Conservation (phyloP, 352 stramenopile species). For the Globisporangium solare region DNA sequence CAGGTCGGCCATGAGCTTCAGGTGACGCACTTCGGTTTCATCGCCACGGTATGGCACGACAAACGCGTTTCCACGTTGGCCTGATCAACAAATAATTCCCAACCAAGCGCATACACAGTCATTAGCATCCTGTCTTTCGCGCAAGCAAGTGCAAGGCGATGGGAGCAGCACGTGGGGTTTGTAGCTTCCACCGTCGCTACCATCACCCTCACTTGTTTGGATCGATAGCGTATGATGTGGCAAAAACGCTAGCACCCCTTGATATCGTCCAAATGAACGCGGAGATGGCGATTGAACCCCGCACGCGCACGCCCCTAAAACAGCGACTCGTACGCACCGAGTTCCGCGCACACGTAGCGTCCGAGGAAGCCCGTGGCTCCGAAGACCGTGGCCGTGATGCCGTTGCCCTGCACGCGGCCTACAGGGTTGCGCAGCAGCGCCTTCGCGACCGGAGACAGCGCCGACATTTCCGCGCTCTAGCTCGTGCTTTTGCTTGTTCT, state of each 20-base stretch:
- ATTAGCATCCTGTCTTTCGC: background rate
- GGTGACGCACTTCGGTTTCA: slow-evolving; percentile 91
- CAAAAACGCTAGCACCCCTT: too few relatives aligned
- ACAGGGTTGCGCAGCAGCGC: slow-evolving; percentile 72
- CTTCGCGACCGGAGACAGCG: slow-evolving; percentile 72
- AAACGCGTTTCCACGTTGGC: slow-evolving; percentile 70
- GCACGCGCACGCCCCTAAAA: background rate
- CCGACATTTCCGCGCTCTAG: slow-evolving; percentile 49
- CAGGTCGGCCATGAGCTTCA: slow-evolving; percentile 93
- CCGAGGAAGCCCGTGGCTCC: slow-evolving; percentile 93
- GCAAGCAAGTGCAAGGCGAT: background rate
- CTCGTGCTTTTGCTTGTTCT: slow-evolving; percentile 6
- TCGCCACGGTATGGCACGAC: slow-evolving; percentile 91
- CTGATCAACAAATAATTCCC: slow-evolving; percentile 21
- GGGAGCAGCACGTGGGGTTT: too few relatives aligned
- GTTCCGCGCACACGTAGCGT: slow-evolving; percentile 91
- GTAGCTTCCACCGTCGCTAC: too few relatives aligned
- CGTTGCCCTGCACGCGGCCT: slow-evolving; percentile 66
- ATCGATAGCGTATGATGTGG: too few relatives aligned
- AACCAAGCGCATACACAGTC: background rate
- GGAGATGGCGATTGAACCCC: too few relatives aligned
- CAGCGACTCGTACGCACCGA: slow-evolving; percentile 58
- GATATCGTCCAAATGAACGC: too few relatives aligned
- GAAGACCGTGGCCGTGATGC: slow-evolving; percentile 94
- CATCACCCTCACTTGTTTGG: too few relatives aligned